Conservation (phyloP, 2,329 filamentous ascomycete genomes). For the Alternaria brassicae region DNA sequence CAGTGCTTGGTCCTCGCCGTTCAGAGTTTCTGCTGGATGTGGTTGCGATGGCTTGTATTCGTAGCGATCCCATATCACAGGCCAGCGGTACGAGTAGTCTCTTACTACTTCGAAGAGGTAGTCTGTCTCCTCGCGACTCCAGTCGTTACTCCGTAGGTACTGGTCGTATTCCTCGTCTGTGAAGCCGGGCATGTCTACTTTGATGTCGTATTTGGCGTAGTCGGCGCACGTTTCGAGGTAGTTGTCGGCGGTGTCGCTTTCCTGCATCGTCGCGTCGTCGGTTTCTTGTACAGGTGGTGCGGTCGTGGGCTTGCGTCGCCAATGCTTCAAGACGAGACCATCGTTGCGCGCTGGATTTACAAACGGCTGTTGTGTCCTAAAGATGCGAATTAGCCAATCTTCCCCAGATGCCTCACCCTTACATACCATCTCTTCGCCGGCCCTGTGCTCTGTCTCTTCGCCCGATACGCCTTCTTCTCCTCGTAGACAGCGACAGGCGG, state of each 20-base stretch:
- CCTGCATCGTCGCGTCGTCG: slow-evolving; percentile 44
- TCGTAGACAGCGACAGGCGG: slow-evolving; percentile 52
- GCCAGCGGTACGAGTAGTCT: slow-evolving; percentile 88
- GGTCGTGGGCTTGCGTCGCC: slow-evolving; percentile 68
- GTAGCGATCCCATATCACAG: slow-evolving; percentile 91
- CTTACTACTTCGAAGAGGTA: slow-evolving; percentile 79
- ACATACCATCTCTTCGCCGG: slow-evolving; percentile 50
- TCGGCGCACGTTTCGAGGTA: slow-evolving; percentile 58
- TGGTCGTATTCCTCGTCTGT: slow-evolving; percentile 85
- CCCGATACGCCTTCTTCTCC: slow-evolving; percentile 50
- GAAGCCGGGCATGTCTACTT: slow-evolving; percentile 79
- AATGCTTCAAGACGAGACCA: slow-evolving; percentile 76
- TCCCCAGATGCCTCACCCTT: not conserved
- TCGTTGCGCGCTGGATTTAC: slow-evolving; percentile 79
- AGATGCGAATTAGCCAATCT: slow-evolving; percentile 17
- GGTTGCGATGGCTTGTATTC: slow-evolving; percentile 65
- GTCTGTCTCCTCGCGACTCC: slow-evolving; percentile 93
- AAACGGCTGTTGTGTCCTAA: slow-evolving; percentile 63
- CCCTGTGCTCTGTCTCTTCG: slow-evolving; percentile 49
- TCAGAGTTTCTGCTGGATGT: slow-evolving; percentile 28
- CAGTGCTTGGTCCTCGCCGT: slow-evolving; percentile 34
- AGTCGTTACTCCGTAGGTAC: slow-evolving; percentile 75
- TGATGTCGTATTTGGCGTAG: slow-evolving; percentile 89
- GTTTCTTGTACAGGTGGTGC: slow-evolving; percentile 39
- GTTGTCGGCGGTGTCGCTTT: slow-evolving; percentile 44